These are phyloP conservation scores for Apiospora phragmitis DNA, from an alignment of 2,329 filamentous ascomycete genomes.

Conservation along the genomic window DNA sequence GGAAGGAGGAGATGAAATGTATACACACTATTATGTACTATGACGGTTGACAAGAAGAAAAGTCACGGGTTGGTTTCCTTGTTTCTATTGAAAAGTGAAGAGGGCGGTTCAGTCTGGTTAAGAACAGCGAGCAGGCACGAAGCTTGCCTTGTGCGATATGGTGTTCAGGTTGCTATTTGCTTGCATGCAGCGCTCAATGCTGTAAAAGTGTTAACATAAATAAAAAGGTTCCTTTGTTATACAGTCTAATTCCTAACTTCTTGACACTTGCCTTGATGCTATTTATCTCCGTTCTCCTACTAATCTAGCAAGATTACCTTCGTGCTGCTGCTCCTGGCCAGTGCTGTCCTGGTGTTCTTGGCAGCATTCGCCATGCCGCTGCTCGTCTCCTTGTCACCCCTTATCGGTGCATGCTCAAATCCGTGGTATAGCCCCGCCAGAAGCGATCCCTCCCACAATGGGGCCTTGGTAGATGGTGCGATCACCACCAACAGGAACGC, in stretches of 20 bases:
- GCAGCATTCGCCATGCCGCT: neutral
- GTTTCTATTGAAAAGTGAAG: neutral
- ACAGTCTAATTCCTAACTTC: neutral
- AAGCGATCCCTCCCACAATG: constrained; percentile 7
- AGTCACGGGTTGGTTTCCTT: neutral
- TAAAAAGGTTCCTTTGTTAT: neutral
- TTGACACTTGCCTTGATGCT: neutral
- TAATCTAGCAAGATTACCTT: neutral
- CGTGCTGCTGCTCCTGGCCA: neutral
- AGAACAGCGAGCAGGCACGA: neutral
- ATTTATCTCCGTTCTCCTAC: neutral
- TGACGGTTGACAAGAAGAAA: neutral
- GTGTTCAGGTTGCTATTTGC: neutral
- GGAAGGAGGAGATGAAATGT: neutral
- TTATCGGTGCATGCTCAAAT: neutral
- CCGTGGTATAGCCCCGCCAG: constrained; percentile 11
- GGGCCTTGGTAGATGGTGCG: neutral
- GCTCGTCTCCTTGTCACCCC: neutral
- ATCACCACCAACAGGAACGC: constrained; percentile 6
- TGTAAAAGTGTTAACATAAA: neutral
- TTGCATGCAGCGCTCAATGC: neutral
- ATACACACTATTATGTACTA: constrained; percentile 7
- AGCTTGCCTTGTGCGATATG: neutral
- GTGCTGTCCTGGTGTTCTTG: neutral
- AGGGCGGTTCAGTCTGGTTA: neutral